phyloP scores from a whole-genome alignment of 805 yeast species.

The Kregervanrija delftensis region DNA sequence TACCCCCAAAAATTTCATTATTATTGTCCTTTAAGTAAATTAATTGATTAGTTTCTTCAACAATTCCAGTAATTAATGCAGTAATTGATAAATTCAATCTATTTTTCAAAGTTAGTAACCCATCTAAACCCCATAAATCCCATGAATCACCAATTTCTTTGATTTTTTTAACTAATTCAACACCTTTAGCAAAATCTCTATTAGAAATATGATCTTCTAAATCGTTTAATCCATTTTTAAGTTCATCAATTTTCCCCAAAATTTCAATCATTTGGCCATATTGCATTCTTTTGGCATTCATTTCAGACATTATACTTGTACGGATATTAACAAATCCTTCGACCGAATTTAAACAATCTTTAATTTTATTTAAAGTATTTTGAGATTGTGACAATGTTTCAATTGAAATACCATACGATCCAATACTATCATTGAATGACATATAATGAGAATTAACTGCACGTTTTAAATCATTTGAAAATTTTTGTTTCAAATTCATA shows the following conservation, averaged over 20 bases:
- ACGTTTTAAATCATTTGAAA: slow-evolving; percentile 50
- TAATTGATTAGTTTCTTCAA: slow-evolving; percentile 74
- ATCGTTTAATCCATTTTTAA: slow-evolving; percentile 51
- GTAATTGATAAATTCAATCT: slow-evolving; percentile 52
- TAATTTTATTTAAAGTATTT: slow-evolving; percentile 17
- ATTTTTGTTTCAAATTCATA: slow-evolving; percentile 45
- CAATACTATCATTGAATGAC: slow-evolving; percentile 78
- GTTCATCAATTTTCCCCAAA: slow-evolving; percentile 56
- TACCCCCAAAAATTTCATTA: neutral
- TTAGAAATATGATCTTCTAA: slow-evolving; percentile 65
- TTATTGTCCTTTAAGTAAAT: slow-evolving; percentile 18
- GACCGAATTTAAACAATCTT: slow-evolving; percentile 15
- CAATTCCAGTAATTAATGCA: slow-evolving; percentile 57
- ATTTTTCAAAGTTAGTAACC: slow-evolving; percentile 42
- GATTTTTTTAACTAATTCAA: slow-evolving; percentile 32
- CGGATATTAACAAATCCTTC: slow-evolving; percentile 31
- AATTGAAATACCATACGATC: slow-evolving; percentile 71
- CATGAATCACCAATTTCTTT: slow-evolving; percentile 40
- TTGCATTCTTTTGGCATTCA: slow-evolving; percentile 54
- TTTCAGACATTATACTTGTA: slow-evolving; percentile 51
- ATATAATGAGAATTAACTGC: slow-evolving; percentile 81
- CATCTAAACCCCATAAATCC: slow-evolving; percentile 51
- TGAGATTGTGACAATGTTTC: slow-evolving; percentile 62
- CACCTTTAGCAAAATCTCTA: slow-evolving; percentile 52
- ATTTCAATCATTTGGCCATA: slow-evolving; percentile 66